Evolutionary conservation across 768 basidiomycete genomes (phyloP).

Genomic region (Trametes sanguinea): DNA sequence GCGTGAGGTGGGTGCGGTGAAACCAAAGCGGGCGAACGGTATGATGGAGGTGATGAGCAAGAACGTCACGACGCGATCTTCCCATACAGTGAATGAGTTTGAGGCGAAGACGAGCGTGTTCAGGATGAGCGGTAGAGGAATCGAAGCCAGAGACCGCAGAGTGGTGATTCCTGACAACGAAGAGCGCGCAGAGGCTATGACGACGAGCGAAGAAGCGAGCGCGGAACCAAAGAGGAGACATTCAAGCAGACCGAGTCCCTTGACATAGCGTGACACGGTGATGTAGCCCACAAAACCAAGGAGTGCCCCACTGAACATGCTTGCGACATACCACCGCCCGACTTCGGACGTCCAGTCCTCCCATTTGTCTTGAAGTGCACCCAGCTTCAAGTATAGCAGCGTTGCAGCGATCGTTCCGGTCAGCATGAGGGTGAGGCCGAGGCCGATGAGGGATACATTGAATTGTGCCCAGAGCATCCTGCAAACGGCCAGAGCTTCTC

Average conservation of each 20-base stretch:
- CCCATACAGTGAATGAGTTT: conserved; percentile 98
- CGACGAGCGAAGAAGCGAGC: conserved; percentile 47
- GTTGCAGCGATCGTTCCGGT: conserved; percentile 56
- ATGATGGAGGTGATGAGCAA: conserved; percentile 67
- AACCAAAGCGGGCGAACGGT: conserved; percentile 58
- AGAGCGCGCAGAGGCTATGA: conserved; percentile 46
- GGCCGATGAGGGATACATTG: conserved; percentile 71
- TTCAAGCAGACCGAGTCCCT: conserved; percentile 43
- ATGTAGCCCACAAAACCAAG: conserved; percentile 39
- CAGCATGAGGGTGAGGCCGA: conserved; percentile 67
- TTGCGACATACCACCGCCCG: conserved; percentile 18
- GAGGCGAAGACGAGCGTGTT: conserved; percentile 82
- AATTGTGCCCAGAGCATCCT: conserved; percentile 95
- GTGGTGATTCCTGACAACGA: conserved; percentile 26
- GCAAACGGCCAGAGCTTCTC: conserved; percentile 66
- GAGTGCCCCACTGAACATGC: conserved; percentile 25
- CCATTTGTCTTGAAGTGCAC: conserved; percentile 41
- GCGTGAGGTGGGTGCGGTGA: conserved; percentile 65
- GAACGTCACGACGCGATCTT: conserved; percentile 81
- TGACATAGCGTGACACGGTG: conserved; percentile 36
- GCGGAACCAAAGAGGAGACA: conserved; percentile 51
- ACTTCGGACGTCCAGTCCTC: conserved; percentile 41
- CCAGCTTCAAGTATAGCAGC: conserved; percentile 55
- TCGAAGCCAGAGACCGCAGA: conserved; percentile 16
- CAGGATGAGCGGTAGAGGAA: conserved; percentile 56